Evolutionary conservation across 2,329 filamentous ascomycete genomes (phyloP).

Genomic region (Colletotrichum coccodes): DNA sequence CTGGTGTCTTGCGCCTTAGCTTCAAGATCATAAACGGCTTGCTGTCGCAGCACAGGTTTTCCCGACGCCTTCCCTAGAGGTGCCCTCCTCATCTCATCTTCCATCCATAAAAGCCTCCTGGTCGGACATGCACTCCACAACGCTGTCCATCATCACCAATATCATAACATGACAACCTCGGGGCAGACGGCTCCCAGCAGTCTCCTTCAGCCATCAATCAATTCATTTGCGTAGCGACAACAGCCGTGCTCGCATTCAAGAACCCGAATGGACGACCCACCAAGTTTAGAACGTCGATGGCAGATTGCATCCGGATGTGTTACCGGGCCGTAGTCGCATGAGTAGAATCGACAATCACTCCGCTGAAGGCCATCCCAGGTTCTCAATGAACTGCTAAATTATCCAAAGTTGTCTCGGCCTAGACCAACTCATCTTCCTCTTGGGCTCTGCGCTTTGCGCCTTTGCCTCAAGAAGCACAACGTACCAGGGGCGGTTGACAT

Average conservation of each 20-base stretch:
- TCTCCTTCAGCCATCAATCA: neutral
- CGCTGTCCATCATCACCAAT: neutral
- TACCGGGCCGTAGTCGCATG: too few relatives aligned
- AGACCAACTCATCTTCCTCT: neutral
- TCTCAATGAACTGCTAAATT: neutral
- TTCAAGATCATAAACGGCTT: neutral
- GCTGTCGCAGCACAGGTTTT: neutral
- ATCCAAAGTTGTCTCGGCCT: neutral
- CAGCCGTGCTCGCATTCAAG: neutral
- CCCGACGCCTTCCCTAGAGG: neutral
- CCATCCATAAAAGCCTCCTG: neutral
- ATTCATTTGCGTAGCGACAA: neutral
- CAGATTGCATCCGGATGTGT: neutral
- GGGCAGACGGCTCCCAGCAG: neutral
- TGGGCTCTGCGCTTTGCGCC: conserved; percentile 9
- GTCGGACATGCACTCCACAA: neutral
- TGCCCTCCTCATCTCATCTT: neutral
- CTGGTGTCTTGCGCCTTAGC: neutral
- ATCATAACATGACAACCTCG: neutral
- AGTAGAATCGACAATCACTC: too few relatives aligned
- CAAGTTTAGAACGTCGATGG: neutral
- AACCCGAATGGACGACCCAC: neutral
- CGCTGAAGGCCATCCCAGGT: neutral
- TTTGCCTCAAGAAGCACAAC: neutral
- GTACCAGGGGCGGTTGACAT: neutral